phyloP scores from a whole-genome alignment of 2,329 filamentous ascomycete genomes.

The Periconia sp. region DNA sequence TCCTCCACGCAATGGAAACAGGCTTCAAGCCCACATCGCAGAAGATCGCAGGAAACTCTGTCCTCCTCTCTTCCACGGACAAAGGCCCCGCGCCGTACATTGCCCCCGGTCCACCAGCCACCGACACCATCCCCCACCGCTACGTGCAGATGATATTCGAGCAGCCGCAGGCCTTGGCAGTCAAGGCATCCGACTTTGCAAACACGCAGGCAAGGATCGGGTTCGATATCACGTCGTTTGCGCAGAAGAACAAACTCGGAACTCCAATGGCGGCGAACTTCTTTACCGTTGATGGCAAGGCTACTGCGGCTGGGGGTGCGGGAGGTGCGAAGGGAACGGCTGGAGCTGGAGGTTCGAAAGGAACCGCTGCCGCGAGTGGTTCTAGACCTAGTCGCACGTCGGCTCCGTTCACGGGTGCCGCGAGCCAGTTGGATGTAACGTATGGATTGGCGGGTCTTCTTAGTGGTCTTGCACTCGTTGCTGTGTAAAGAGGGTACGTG shows the following conservation, averaged over 20 bases:
- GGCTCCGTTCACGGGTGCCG: constrained; percentile 24
- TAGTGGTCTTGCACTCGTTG: constrained; percentile 13
- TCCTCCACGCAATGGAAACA: constrained; percentile 37
- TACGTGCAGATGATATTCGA: constrained; percentile 39
- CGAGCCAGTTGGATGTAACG: constrained; percentile 11
- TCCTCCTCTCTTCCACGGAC: constrained; percentile 28
- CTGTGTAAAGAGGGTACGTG: too few species aligned
- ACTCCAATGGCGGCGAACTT: constrained; percentile 37
- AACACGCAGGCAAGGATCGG: constrained; percentile 22
- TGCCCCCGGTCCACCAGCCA: constrained; percentile 34
- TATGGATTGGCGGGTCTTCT: constrained; percentile 15
- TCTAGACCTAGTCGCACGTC: constrained; percentile 14
- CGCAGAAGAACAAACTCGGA: constrained; percentile 22
- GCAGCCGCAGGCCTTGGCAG: constrained; percentile 27
- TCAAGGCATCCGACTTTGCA: constrained; percentile 25
- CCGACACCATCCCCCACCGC: constrained; percentile 35
- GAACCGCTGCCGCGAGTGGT: constrained; percentile 11
- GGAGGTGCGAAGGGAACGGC: constrained; percentile 1
- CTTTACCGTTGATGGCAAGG: constrained; percentile 37
- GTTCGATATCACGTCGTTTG: constrained; percentile 34
- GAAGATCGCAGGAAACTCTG: constrained; percentile 18
- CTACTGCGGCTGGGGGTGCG: constrained; percentile 5
- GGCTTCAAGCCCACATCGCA: constrained; percentile 38
- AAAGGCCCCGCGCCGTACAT: constrained; percentile 36
- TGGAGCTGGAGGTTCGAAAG: constrained; percentile 14